Evolutionary conservation across 345 rosid species (phyloP).

Genomic region (Laguncularia racemosa): DNA sequence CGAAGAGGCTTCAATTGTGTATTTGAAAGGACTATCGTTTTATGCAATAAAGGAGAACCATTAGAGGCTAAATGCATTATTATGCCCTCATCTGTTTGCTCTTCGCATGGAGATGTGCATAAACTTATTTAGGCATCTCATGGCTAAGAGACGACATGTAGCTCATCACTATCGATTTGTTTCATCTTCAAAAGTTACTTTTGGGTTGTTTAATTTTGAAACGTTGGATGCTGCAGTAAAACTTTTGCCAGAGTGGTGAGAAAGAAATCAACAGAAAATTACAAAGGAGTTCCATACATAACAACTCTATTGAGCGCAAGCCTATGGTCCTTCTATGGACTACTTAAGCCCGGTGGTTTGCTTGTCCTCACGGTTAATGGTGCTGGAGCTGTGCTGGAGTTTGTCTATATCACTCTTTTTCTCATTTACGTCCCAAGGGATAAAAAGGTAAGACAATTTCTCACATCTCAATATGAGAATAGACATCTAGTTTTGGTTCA

Average conservation of each 20-base stretch:
- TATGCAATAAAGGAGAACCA: no score
- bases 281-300: conserved; percentile 46
- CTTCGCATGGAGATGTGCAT: no score
- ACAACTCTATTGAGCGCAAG: conserved; percentile 52
- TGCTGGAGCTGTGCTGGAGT: conserved; percentile 35
- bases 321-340: conserved; percentile 58
- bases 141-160: no score
- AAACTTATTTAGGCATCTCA: no score
- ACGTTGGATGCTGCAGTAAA: conserved; percentile 17
- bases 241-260: conserved; percentile 34
- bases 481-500: no score
- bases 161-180: no score
- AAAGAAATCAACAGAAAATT: conserved; percentile 50
- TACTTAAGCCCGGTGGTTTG: conserved; percentile 42
- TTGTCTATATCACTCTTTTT: conserved; percentile 36
- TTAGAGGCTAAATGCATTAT: no score
- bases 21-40: no score
- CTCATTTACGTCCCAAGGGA: conserved; percentile 38
- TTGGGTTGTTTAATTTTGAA: neutral
- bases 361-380: conserved; percentile 46
- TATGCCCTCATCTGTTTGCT: no score
- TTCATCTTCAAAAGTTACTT: no score
- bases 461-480: neutral
- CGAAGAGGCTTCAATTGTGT: no score
- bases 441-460: conserved; percentile 27